Evolutionary conservation across 2,329 filamentous ascomycete species (phyloP).

Genomic region (Calonectria hawksworthii): DNA sequence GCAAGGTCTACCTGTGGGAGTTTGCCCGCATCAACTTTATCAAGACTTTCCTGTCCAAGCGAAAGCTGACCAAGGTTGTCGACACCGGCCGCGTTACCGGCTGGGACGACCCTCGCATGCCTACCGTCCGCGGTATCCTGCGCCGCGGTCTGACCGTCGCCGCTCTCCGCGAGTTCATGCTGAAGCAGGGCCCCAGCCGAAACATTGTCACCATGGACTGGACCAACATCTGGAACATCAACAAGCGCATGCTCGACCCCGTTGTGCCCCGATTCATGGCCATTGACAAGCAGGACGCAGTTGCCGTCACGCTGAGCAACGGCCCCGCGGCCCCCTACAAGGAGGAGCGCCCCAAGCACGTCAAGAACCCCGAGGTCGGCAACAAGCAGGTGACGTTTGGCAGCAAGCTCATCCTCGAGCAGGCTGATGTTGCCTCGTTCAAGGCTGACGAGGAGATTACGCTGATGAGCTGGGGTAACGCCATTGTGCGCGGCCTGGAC

Average conservation of each 20-base stretch:
- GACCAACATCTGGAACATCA: constrained; percentile 79
- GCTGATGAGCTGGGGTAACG: constrained; percentile 97
- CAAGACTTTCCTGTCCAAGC: constrained; percentile 85
- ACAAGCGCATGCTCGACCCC: constrained; percentile 88
- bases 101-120: constrained; percentile 91
- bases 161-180: constrained; percentile 85
- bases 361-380: constrained; percentile 88
- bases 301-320: constrained; percentile 78
- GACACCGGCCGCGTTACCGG: constrained; percentile 82
- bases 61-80: constrained; percentile 87
- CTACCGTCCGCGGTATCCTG: constrained; percentile 84
- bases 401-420: constrained; percentile 83
- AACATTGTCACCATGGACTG: constrained; percentile 90
- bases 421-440: constrained; percentile 87
- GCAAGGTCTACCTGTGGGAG: constrained; percentile 87
- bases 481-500: constrained; percentile 79
- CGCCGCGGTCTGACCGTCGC: constrained; percentile 84
- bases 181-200: constrained; percentile 86
- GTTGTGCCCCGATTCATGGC: constrained; percentile 81
- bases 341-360: constrained; percentile 87
- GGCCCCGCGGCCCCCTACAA: constrained; percentile 73
- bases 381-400: constrained; percentile 88
- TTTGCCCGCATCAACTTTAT: constrained; percentile 90
- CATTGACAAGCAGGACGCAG: constrained; percentile 77
- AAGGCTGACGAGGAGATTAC: constrained; percentile 92